Conservation (phyloP, 768 basidiomycete genomes). For the Hemileccinum rubropunctum region DNA sequence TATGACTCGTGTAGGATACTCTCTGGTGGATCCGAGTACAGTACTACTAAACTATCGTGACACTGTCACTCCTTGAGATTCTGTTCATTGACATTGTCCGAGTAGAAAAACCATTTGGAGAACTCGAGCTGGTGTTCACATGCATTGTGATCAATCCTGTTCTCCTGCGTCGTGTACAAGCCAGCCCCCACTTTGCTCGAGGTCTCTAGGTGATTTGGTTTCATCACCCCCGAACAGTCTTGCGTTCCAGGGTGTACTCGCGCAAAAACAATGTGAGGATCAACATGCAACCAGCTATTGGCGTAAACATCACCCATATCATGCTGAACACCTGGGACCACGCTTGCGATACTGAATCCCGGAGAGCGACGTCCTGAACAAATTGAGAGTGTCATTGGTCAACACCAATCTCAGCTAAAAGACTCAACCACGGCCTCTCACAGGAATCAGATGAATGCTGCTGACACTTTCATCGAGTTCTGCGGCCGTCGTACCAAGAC, state of each 20-base stretch:
- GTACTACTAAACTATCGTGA: no score
- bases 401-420: background rate
- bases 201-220: constrained; percentile 26
- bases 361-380: constrained; percentile 41
- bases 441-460: constrained; percentile 35
- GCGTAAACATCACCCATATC: constrained; percentile 66
- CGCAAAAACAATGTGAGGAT: constrained; percentile 53
- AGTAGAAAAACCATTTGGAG: no score
- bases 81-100: no score
- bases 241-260: constrained; percentile 59
- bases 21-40: no score
- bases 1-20: no score
- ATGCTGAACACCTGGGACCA: constrained; percentile 55
- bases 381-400: background rate
- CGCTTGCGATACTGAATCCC: no score
- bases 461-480: constrained; percentile 47
- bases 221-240: constrained; percentile 39
- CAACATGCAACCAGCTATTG: constrained; percentile 52
- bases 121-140: no score
- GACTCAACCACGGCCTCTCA: background rate
- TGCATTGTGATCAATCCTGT: no score
- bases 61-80: no score
- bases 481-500: constrained; percentile 37
- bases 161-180: no score
- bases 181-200: constrained; percentile 23